A percentile compares a stretch with the other conserved stretches of the same genome.
phyloP scores from a whole-genome alignment of 2,329 filamentous ascomycete genomes.

The Aurifilum marmelostoma region DNA sequence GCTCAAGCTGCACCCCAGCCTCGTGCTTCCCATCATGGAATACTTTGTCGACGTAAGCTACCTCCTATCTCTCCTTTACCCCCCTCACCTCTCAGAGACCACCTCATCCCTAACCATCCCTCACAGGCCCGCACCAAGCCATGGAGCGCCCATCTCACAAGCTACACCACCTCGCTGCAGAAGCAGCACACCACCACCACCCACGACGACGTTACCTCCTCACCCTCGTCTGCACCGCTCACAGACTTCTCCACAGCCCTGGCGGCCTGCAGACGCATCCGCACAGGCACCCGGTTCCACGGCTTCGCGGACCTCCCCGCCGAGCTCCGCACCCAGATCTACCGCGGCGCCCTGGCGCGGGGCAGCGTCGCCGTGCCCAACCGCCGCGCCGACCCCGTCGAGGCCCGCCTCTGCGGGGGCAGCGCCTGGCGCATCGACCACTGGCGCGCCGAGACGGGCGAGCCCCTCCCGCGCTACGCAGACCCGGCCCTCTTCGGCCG shows the following conservation, averaged over 20 bases:
- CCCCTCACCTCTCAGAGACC: background rate
- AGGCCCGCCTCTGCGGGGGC: no score
- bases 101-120: background rate
- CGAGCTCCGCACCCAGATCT: constrained; percentile 21
- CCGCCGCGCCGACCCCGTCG: background rate
- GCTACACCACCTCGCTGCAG: background rate
- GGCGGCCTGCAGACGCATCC: background rate
- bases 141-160: background rate
- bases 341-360: constrained; percentile 1
- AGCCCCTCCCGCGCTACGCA: constrained; percentile 7
- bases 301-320: constrained; percentile 20
- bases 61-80: background rate
- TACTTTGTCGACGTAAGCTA: background rate
- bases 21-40: background rate
- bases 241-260: background rate
- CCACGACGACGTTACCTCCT: background rate
- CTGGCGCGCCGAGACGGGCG: background rate
- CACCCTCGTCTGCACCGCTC: background rate
- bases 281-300: constrained; percentile 15
- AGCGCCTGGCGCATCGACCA: background rate
- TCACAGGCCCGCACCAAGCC: background rate
- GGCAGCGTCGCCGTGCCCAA: constrained; percentile 17
- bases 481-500: no score
- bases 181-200: background rate
- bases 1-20: background rate